These are phyloP conservation scores for Globisporangium irregulare DNA, from an alignment of 352 stramenopile genomes.

Conservation along the genomic window DNA sequence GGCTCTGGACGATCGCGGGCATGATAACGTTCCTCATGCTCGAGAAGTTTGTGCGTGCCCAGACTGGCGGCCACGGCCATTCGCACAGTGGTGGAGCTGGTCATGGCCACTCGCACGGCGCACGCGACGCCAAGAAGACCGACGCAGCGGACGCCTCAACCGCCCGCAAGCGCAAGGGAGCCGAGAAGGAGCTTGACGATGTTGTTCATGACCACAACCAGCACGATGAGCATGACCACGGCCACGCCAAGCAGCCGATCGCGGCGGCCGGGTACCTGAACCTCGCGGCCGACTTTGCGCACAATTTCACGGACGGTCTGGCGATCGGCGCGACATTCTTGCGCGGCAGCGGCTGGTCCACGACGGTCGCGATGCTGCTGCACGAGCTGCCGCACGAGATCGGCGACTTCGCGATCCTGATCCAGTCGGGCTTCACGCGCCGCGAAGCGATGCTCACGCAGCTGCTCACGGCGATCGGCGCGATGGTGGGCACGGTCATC, in stretches of 20 bases:
- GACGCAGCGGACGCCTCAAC: constrained; percentile 17
- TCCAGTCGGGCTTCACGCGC: constrained; percentile 88
- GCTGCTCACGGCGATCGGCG: constrained; percentile 89
- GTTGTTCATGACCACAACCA: constrained; percentile 14
- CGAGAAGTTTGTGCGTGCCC: constrained; percentile 77
- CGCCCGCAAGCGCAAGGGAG: constrained; percentile 34
- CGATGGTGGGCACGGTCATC: constrained; percentile 88
- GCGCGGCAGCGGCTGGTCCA: constrained; percentile 74
- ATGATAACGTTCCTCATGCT: constrained; percentile 79
- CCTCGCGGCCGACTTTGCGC: constrained; percentile 87
- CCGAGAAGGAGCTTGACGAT: constrained; percentile 22
- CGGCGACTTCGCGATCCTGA: constrained; percentile 90
- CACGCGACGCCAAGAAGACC: constrained; percentile 24
- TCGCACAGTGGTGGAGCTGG: constrained; percentile 20
- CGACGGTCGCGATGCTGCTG: constrained; percentile 85
- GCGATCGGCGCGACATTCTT: constrained; percentile 91
- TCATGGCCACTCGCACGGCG: constrained; percentile 35
- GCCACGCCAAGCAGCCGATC: constrained; percentile 39
- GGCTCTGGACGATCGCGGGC: constrained; percentile 72
- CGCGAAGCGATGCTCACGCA: constrained; percentile 89
- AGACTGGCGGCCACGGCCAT: constrained; percentile 36
- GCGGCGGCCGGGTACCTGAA: constrained; percentile 88
- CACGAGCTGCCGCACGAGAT: constrained; percentile 93
- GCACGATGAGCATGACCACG: constrained; percentile 17
- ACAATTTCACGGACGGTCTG: constrained; percentile 94